Evolutionary conservation across 805 yeast genomes (phyloP), one percentile per base, ranked within the genome.

Genomic region (Candida xyloterini): DNA sequence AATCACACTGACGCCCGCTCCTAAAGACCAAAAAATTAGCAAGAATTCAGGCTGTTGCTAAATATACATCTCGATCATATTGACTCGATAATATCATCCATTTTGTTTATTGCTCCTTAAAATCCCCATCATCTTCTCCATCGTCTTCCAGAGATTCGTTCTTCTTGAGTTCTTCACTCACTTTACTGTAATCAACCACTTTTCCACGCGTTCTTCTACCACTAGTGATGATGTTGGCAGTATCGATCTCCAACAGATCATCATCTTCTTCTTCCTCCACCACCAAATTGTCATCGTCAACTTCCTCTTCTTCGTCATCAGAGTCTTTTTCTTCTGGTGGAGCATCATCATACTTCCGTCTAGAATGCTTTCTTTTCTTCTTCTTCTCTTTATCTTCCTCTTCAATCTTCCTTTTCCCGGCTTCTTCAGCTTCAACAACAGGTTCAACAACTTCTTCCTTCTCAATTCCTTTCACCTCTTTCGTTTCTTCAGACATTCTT

Each of bases 151-250:
- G 74, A 15, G 56, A 69, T 7, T 40, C 37, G 26, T 77, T 81
- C 35, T 65, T 66, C 38, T 75, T 79, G 53, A 86, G 63, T 57
- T 84, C 76, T 50, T 78, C 84, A 15, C 88, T 85, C 11, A 95
- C 88, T 64, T 85, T 82, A 42, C 78, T 71, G 62, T 84, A 89
- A 64, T 89, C 96, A 52, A 90, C 83, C 14, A 82, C 84, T 56
- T 81, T 84, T 11, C 96, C 95, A 51, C 97, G 77, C 7, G 96
- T 89, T 70, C 96, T 84, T 65, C 95, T 74, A 10, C 95, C 93
- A 13, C 78, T 66, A n/a, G 83, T 73, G 49, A 88, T 88, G 59
- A 89, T 88, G 64, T 89, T 90, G 27, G 88, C 68, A 27, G 83
- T 71, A 56, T 86, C 95, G 50, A 89, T 85, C 63, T 84, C 95